These are phyloP conservation scores for Platanthera guangdongensis DNA, from an alignment of 106 monocot genomes.

Conservation along the genomic window DNA sequence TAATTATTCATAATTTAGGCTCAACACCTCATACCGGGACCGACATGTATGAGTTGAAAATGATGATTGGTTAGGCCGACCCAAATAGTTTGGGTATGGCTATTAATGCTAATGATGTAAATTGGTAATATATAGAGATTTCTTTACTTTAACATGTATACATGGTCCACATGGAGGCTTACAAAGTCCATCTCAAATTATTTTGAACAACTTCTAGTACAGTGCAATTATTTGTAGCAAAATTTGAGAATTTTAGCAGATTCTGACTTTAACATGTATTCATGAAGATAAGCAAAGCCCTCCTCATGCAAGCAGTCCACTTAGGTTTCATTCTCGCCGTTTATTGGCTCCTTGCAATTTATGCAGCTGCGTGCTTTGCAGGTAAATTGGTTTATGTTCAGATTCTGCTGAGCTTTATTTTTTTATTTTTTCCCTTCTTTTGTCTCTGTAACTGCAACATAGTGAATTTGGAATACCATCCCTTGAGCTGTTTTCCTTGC, in stretches of 20 bases:
- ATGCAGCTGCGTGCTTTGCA: background rate
- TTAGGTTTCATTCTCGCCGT: background rate
- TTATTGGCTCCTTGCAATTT: constrained; percentile 1
- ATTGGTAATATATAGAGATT: no score
- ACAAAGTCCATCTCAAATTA: no score
- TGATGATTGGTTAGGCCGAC: no score
- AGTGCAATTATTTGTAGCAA: background rate
- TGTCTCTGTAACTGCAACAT: no score
- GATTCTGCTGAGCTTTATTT: background rate
- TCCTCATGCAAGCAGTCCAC: background rate
- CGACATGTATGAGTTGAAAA: no score
- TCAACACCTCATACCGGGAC: no score
- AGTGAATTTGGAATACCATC: background rate
- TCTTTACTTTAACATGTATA: no score
- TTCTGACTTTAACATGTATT: background rate
- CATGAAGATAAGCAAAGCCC: background rate
- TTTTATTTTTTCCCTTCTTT: background rate
- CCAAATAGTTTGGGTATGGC: no score
- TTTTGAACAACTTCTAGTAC: no score
- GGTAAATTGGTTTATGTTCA: background rate
- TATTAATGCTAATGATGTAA: no score
- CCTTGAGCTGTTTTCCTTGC: background rate
- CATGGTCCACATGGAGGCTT: no score
- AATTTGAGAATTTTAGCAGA: background rate
- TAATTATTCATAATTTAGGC: no score